phyloP scores from a whole-genome alignment of 306 rosid genomes.

The Vigna unguiculata region DNA sequence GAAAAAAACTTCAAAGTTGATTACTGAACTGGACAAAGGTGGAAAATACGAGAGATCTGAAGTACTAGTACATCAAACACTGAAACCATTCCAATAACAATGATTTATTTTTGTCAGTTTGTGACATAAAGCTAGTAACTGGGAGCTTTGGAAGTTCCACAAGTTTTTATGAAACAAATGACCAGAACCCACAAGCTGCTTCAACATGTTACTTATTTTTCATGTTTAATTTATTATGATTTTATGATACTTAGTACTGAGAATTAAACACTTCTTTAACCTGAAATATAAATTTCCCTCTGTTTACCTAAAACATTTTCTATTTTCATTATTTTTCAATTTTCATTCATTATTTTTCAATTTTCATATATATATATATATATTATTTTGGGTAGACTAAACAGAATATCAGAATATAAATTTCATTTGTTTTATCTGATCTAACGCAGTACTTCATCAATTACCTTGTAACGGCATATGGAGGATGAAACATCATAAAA shows the following conservation, averaged over 20 bases:
- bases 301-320: constrained; percentile 14
- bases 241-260: not conserved
- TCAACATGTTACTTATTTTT: constrained; percentile 1
- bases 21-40: not conserved
- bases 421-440: constrained; percentile 11
- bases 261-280: not conserved
- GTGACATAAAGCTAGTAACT: constrained; percentile 8
- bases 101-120: constrained; percentile 15
- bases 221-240: constrained; percentile 2
- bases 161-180: not conserved
- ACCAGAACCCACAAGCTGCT: constrained; percentile 5
- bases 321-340: not conserved
- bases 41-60: not conserved
- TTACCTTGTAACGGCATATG: not conserved
- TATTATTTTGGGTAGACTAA: not conserved
- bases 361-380: too few species aligned
- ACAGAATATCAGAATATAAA: not conserved
- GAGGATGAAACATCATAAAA: not conserved
- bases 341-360: not conserved
- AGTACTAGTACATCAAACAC: not conserved
- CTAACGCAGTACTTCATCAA: not conserved
- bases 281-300: not conserved
- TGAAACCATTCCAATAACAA: constrained; percentile 1
- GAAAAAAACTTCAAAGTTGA: not conserved
- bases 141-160: not conserved